Conservation (phyloP, 306 rosid genomes). For the Lithocarpus polystachyus region DNA sequence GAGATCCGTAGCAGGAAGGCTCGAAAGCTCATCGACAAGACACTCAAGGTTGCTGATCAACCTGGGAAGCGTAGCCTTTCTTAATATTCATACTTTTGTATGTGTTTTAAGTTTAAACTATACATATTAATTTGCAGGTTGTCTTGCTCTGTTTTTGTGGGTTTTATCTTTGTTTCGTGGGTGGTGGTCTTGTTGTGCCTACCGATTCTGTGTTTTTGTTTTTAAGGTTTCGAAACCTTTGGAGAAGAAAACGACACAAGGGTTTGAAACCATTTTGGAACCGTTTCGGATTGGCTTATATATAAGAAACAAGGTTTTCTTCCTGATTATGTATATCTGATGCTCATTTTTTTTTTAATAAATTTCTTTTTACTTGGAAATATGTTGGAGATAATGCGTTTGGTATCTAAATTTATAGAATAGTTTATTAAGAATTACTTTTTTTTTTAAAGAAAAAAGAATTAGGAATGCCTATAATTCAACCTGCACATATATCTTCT, state of each 20-base stretch:
- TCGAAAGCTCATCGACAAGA: conserved; percentile 76
- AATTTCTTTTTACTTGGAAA: neutral
- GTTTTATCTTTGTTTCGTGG: neutral
- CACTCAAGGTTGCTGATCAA: conserved; percentile 72
- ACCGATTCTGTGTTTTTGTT: conserved; percentile 24
- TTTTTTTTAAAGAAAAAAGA: too few species aligned
- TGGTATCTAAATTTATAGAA: too few species aligned
- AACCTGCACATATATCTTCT: too few species aligned
- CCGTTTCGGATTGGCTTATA: conserved; percentile 36
- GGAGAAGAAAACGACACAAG: too few species aligned
- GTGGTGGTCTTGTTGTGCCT: neutral
- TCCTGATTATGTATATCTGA: neutral
- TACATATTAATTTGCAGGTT: neutral
- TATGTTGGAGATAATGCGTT: neutral
- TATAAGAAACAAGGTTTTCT: neutral
- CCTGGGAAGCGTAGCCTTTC: conserved; percentile 36
- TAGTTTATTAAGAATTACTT: too few species aligned
- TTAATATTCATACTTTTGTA: neutral
- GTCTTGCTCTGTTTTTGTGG: neutral
- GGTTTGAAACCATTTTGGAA: conserved; percentile 15
- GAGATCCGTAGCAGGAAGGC: conserved; percentile 96
- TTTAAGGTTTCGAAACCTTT: neutral
- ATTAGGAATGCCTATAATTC: too few species aligned
- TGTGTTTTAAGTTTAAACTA: too few species aligned
- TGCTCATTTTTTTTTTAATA: neutral